Evolutionary conservation across 2,329 filamentous ascomycete genomes (phyloP).

Genomic region (Colletotrichum sidae): DNA sequence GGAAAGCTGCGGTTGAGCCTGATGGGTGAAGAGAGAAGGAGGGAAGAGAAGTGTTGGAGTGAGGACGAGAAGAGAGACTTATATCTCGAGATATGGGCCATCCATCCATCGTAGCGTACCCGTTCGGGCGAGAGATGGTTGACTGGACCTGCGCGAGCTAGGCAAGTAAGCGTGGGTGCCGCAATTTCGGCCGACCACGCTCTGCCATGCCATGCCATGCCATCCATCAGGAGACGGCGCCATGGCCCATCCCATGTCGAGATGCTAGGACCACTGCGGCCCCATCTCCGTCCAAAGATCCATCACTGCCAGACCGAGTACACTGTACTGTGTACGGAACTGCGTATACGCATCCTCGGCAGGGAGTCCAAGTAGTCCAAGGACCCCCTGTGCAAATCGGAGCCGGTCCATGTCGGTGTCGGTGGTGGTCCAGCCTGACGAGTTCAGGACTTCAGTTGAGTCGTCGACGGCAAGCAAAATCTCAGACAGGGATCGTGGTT

Average conservation of each 20-base stretch:
- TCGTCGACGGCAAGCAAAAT: background rate
- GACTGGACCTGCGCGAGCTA: constrained; percentile 11
- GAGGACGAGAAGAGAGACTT: constrained; percentile 27
- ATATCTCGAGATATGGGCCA: constrained; percentile 33
- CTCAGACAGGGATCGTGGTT: constrained; percentile 17
- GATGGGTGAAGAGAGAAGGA: constrained; percentile 19
- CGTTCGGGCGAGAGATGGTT: background rate
- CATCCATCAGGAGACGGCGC: constrained; percentile 28
- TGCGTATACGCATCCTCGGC: background rate
- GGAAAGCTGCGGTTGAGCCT: constrained; percentile 34
- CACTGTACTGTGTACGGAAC: background rate
- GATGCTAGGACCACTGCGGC: constrained; percentile 22
- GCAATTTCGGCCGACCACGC: constrained; percentile 24
- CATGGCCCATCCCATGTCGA: constrained; percentile 22
- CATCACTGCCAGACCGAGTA: too few species aligned
- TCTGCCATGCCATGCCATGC: too few species aligned
- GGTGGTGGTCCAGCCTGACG: background rate
- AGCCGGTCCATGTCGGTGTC: constrained; percentile 1
- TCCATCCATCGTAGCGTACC: constrained; percentile 2
- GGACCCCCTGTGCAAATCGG: constrained; percentile 32
- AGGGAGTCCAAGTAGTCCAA: constrained; percentile 9
- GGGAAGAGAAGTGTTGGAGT: too few species aligned
- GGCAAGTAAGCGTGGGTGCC: constrained; percentile 14
- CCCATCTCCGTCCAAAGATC: constrained; percentile 15
- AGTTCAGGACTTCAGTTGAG: too few species aligned